Base-by-base conservation (phyloP, 768 basidiomycete species). In the Glaciozyma antarctica region DNA sequence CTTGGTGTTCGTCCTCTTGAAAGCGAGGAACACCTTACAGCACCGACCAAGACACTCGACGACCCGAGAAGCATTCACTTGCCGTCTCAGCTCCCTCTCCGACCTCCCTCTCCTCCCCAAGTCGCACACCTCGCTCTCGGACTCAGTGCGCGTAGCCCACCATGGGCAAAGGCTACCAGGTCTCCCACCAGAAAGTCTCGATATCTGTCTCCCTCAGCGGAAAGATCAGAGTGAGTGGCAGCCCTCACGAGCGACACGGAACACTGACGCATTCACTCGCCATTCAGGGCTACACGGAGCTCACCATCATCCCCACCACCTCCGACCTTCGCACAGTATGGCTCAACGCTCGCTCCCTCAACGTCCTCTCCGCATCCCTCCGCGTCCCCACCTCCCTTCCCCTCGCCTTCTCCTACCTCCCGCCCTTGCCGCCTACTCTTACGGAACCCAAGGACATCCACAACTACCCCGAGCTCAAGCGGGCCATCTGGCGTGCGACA, bases 171-270 rank as follows among this genome's bases (percentile, higher is more conserved):
- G 72, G 72, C 19, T 72, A 68, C 61, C 43, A 30, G 17, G 58
- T 72, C 43, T 63, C 60, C 12, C 65, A 94, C 79, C 94, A 97
- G 82, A 90, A 90, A 76, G 92, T 95, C 58, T 88, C 89, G 67
- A 80, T 97, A 71, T 90, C 94, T 79, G 85, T 97, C 67, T 90
- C 93, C 80, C 91, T 95, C 76, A 82, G 86, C 12, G 94, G 94
- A 26, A 81, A 81, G 74, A 81, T 92, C 73, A 88, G 87, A 83
- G 92, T 88, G 78, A 70, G 84, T 75, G 43, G 43, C 26, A 13
- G n/a, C 10, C 21, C 21, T 24, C 32, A 32, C 4, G 19, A 34
- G 38, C 15, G 15, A 38, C n/a, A 22, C 13, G 24, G 28, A 5
- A 38, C 28, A n/a, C 45, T 66, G 43, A 52, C 47, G 28, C 5